A percentile compares a stretch with the other conserved stretches of the same genome.
phyloP scores from a whole-genome alignment of 306 rosid genomes.

The Argentina anserina region DNA sequence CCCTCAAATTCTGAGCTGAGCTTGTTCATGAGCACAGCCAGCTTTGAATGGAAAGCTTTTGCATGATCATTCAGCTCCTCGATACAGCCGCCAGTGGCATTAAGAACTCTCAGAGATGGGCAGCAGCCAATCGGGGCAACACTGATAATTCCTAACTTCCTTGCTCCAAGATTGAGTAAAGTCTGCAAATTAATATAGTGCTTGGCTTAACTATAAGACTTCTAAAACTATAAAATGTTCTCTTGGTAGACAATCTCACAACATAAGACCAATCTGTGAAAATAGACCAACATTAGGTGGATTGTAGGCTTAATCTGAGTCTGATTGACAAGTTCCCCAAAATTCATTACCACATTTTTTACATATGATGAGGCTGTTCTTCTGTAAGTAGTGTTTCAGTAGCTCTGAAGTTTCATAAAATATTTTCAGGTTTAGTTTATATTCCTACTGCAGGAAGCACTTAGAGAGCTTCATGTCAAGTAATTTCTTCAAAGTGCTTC shows the following conservation, averaged over 20 bases:
- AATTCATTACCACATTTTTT: background rate
- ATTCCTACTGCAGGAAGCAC: background rate
- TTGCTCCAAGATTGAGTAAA: slow-evolving; percentile 25
- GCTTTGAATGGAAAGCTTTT: slow-evolving; percentile 16
- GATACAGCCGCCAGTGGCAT: slow-evolving; percentile 23
- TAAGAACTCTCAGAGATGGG: slow-evolving; percentile 21
- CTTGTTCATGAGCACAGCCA: slow-evolving; percentile 1
- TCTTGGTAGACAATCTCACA: background rate
- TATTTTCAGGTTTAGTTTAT: background rate
- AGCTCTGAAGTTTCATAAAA: too few species aligned
- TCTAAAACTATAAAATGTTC: background rate
- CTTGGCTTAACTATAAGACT: background rate
- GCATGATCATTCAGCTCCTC: slow-evolving; percentile 24
- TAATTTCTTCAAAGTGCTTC: too few species aligned
- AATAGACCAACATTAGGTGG: background rate
- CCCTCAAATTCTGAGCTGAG: slow-evolving; percentile 19
- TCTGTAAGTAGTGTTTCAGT: too few species aligned
- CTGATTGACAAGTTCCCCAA: background rate
- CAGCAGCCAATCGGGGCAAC: slow-evolving; percentile 23
- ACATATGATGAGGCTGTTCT: background rate
- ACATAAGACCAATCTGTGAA: background rate
- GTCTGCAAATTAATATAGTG: slow-evolving; percentile 3
- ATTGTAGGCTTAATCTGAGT: background rate
- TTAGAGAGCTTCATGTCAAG: background rate
- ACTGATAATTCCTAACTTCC: slow-evolving; percentile 26